A percentile compares a stretch with the other conserved stretches of the same genome.
These are phyloP conservation scores for Dissophora ornata DNA, from an alignment of 192 early-diverging fungal genomes.

Conservation along the genomic window DNA sequence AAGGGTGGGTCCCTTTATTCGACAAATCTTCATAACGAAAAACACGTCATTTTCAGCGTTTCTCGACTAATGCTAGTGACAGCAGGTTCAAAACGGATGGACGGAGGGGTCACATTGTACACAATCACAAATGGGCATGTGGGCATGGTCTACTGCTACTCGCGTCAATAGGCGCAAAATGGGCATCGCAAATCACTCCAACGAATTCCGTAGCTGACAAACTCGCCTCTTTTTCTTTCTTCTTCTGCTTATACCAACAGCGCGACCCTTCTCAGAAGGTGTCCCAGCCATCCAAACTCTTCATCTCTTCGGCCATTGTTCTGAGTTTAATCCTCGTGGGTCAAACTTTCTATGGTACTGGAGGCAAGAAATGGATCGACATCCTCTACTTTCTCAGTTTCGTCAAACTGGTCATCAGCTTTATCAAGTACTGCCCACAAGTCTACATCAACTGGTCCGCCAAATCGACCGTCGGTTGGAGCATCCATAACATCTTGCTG, in stretches of 20 bases:
- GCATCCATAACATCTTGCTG: constrained; percentile 87
- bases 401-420: constrained; percentile 81
- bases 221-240: not conserved
- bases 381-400: constrained; percentile 79
- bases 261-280: constrained; percentile 57
- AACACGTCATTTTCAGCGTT: too few relatives aligned
- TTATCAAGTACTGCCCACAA: constrained; percentile 87
- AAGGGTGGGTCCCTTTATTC: too few relatives aligned
- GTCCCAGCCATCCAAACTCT: constrained; percentile 54
- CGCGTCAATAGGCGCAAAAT: too few relatives aligned
- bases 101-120: too few relatives aligned
- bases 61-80: too few relatives aligned
- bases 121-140: too few relatives aligned
- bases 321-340: constrained; percentile 1
- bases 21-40: too few relatives aligned
- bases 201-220: not conserved
- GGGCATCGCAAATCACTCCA: too few relatives aligned
- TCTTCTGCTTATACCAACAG: constrained; percentile 24
- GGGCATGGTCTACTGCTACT: too few relatives aligned
- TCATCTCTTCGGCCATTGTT: constrained; percentile 17
- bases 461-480: constrained; percentile 90
- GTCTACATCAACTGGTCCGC: constrained; percentile 75
- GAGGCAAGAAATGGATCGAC: constrained; percentile 61
- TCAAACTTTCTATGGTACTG: not conserved
- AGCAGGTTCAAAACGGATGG: too few relatives aligned